A percentile compares a stretch with the other conserved stretches of the same genome.
Conservation (phyloP, 2,329 filamentous ascomycete genomes). For the Phialophora tarda region DNA sequence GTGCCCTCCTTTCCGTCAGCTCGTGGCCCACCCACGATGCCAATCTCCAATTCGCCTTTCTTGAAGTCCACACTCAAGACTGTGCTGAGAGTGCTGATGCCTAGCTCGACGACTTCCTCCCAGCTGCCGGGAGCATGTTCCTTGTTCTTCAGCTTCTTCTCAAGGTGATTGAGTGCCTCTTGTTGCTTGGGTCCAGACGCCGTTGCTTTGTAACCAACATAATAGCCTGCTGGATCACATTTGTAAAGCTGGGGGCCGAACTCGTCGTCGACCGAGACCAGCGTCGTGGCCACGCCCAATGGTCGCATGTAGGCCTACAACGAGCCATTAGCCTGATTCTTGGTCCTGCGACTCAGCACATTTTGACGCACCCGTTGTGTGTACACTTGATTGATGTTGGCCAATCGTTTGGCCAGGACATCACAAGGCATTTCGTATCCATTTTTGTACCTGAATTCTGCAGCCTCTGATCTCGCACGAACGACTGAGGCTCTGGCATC, state of each 20-base stretch:
- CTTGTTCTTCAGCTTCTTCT: conserved; percentile 99
- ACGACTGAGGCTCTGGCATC: conserved; percentile 93
- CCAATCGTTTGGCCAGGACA: conserved; percentile 91
- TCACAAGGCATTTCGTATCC: conserved; percentile 99
- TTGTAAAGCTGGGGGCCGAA: conserved; percentile 95
- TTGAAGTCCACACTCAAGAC: conserved; percentile 99
- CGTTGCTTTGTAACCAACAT: conserved; percentile 97
- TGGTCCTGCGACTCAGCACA: not conserved
- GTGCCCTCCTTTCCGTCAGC: conserved; percentile 82
- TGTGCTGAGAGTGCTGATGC: conserved; percentile 91
- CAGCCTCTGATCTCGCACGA: conserved; percentile 91
- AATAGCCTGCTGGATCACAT: conserved; percentile 97
- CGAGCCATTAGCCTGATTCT: conserved; percentile 20
- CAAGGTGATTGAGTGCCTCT: conserved; percentile 95
- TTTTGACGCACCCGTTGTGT: conserved; percentile 78
- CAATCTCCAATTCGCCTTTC: conserved; percentile 98
- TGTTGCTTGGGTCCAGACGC: conserved; percentile 97
- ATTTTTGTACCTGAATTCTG: conserved; percentile 97
- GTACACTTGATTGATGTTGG: conserved; percentile 99
- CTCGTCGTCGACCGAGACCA: conserved; percentile 93
- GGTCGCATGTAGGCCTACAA: conserved; percentile 92
- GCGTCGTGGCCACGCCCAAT: conserved; percentile 90
- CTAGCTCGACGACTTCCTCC: conserved; percentile 97
- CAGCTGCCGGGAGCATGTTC: conserved; percentile 87
- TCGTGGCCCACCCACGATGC: conserved; percentile 88